Conservation (phyloP, 2,329 filamentous ascomycete genomes). For the Talaromyces sp. region DNA sequence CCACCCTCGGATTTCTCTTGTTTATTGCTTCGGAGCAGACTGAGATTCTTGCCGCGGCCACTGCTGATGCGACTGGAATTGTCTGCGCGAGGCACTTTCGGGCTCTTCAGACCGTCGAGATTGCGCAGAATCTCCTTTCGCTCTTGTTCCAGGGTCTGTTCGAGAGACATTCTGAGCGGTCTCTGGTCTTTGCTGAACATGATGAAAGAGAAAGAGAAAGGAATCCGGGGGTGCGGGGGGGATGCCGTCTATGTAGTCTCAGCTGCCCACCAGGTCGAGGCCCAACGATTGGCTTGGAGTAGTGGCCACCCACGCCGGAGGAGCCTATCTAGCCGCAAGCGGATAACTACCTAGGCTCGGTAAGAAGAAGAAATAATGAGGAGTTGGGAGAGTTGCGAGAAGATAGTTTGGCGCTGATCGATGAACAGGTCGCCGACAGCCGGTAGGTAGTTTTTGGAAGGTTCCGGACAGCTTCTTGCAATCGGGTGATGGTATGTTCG, state of each 20-base stretch:
- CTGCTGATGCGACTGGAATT: conserved; percentile 57
- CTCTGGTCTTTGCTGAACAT: conserved; percentile 7
- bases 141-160: conserved; percentile 73
- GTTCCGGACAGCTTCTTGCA: not conserved
- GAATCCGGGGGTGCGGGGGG: conserved; percentile 16
- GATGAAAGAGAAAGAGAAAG: not conserved
- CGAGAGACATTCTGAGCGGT: conserved; percentile 61
- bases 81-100: conserved; percentile 18
- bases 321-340: not conserved
- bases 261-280: not conserved
- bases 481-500: not conserved
- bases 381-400: not conserved
- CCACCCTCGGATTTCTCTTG: conserved; percentile 30
- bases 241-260: not conserved
- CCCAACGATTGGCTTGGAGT: conserved; percentile 2
- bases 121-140: conserved; percentile 67
- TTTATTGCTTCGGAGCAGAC: conserved; percentile 2
- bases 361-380: not conserved
- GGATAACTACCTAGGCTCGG: not conserved
- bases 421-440: not conserved
- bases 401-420: not conserved
- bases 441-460: not conserved
- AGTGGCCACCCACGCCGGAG: not conserved
- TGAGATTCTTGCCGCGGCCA: conserved; percentile 52
- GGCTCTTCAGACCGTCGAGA: conserved; percentile 50